phyloP scores from a whole-genome alignment of 257 asterid genomes.

The Vinca minor region DNA sequence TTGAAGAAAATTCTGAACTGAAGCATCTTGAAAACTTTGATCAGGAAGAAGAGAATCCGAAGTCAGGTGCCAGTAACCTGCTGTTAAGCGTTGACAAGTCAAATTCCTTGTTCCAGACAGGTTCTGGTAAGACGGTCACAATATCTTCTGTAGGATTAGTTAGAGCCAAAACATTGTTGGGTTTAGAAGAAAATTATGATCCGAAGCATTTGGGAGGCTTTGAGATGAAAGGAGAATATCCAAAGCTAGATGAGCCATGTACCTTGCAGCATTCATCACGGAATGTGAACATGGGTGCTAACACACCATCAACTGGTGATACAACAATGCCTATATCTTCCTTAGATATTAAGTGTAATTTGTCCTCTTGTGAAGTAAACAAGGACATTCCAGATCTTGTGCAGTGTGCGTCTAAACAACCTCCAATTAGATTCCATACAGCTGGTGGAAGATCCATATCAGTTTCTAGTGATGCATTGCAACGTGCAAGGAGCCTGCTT shows the following conservation, averaged over 20 bases:
- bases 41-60: conserved; percentile 25
- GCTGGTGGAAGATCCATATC: conserved; percentile 97
- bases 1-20: conserved; percentile 39
- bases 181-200: conserved; percentile 43
- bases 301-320: conserved; percentile 26
- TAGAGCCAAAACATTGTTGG: conserved; percentile 72
- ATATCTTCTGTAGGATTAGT: conserved; percentile 67
- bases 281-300: conserved; percentile 15
- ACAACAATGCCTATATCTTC: conserved; percentile 23
- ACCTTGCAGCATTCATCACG: conserved; percentile 24
- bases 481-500: conserved; percentile 78
- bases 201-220: conserved; percentile 26
- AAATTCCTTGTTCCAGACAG: conserved; percentile 34
- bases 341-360: conserved; percentile 25
- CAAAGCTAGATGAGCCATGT: conserved; percentile 24
- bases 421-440: conserved; percentile 76
- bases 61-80: conserved; percentile 10
- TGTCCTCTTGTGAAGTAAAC: conserved; percentile 22
- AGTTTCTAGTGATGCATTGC: conserved; percentile 74
- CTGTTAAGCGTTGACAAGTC: conserved; percentile 1
- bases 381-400: conserved; percentile 28
- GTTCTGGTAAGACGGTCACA: conserved; percentile 65
- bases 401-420: conserved; percentile 38
- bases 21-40: conserved; percentile 29
- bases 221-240: conserved; percentile 25